Evolutionary conservation across 345 rosid species (phyloP).

Genomic region (Turnera subulata): DNA sequence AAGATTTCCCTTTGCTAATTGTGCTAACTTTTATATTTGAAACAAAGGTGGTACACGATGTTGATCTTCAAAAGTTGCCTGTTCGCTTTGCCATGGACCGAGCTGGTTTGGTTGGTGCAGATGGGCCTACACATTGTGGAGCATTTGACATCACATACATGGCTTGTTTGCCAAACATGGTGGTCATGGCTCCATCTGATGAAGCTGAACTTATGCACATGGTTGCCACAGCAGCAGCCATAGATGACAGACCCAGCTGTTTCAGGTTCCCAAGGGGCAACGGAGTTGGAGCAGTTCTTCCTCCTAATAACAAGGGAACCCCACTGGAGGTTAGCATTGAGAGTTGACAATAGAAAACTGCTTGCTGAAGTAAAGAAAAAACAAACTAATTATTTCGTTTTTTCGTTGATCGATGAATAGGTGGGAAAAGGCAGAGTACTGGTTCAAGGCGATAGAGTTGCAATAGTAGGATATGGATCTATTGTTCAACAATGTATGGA

Average conservation of each 20-base stretch:
- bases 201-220: slow-evolving; percentile 77
- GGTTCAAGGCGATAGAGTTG: slow-evolving; percentile 66
- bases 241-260: slow-evolving; percentile 80
- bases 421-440: slow-evolving; percentile 81
- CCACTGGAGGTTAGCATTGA: slow-evolving; percentile 45
- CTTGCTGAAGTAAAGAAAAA: neutral
- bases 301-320: slow-evolving; percentile 51
- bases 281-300: slow-evolving; percentile 55
- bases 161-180: slow-evolving; percentile 86
- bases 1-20: neutral
- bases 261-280: slow-evolving; percentile 81
- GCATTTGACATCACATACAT: slow-evolving; percentile 65
- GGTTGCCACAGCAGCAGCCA: slow-evolving; percentile 75
- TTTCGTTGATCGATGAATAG: slow-evolving; percentile 24
- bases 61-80: slow-evolving; percentile 70
- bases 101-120: slow-evolving; percentile 77
- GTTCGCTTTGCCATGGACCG: slow-evolving; percentile 68
- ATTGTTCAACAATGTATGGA: slow-evolving; percentile 63
- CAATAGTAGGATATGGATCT: slow-evolving; percentile 75
- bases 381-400: neutral
- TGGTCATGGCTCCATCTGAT: slow-evolving; percentile 79
- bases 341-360: neutral
- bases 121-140: slow-evolving; percentile 79
- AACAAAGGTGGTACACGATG: slow-evolving; percentile 67
- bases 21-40: slow-evolving; percentile 1